Conservation (phyloP, 768 basidiomycete genomes). For the Rhizopogon salebrosus region DNA sequence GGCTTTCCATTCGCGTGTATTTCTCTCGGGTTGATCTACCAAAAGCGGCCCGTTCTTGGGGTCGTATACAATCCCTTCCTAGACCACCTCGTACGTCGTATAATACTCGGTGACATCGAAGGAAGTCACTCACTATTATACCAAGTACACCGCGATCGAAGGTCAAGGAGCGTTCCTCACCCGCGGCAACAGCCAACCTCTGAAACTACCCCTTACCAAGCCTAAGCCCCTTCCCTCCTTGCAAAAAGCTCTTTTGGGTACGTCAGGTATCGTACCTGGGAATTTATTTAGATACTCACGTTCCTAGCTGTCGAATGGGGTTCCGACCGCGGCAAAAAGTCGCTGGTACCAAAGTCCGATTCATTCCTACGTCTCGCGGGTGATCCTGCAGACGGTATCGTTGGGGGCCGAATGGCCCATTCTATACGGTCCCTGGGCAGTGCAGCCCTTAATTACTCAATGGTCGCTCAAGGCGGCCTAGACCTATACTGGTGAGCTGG, state of each 20-base stretch:
- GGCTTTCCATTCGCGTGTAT: conserved; percentile 87
- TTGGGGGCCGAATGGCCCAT: conserved; percentile 80
- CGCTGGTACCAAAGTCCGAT: conserved; percentile 51
- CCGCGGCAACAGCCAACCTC: conserved; percentile 36
- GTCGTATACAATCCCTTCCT: conserved; percentile 94
- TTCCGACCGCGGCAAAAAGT: conserved; percentile 56
- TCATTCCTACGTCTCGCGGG: conserved; percentile 77
- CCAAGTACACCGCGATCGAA: conserved; percentile 71
- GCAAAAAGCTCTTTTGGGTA: conserved; percentile 68
- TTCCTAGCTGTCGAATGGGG: conserved; percentile 80
- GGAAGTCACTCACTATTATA: not conserved
- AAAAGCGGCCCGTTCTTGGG: conserved; percentile 77
- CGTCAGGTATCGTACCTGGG: not conserved
- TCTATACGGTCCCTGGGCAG: conserved; percentile 80
- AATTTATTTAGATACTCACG: conserved; percentile 5
- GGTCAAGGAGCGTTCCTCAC: conserved; percentile 79
- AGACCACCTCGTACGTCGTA: conserved; percentile 59
- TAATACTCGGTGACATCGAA: not conserved
- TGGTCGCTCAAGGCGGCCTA: conserved; percentile 85
- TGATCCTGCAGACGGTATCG: conserved; percentile 50
- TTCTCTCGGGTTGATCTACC: conserved; percentile 85
- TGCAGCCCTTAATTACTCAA: conserved; percentile 74
- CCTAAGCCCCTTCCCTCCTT: conserved; percentile 64
- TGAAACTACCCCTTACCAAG: conserved; percentile 60
- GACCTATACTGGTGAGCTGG: conserved; percentile 78